These are phyloP conservation scores for Fusarium beomiforme DNA, from an alignment of 2,329 filamentous ascomycete species.

Conservation along the genomic window DNA sequence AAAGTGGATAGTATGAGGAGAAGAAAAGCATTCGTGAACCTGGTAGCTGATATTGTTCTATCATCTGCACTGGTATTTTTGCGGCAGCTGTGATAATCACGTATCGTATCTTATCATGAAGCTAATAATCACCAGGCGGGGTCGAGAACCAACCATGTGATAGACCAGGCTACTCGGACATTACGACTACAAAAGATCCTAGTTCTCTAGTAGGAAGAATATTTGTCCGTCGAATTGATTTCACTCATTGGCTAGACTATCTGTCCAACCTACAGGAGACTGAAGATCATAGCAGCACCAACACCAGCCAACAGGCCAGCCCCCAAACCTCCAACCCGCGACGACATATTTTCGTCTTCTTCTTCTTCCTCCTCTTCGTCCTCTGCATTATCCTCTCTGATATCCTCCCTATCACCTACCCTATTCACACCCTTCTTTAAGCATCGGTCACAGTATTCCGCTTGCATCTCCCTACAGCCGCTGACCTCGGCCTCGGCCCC, in stretches of 20 bases:
- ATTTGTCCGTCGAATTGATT: background rate
- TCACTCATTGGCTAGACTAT: background rate
- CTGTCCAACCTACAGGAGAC: background rate
- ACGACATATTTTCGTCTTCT: too few relatives aligned
- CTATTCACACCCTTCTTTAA: too few relatives aligned
- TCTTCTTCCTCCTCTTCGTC: too few relatives aligned
- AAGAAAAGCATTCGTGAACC: background rate
- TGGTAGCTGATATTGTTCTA: background rate
- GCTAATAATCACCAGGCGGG: background rate
- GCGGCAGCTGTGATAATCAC: background rate
- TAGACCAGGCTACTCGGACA: background rate
- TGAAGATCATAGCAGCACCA: background rate
- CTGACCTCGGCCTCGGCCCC: too few relatives aligned
- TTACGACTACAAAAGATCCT: background rate
- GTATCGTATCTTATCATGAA: background rate
- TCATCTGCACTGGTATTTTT: accelerated
- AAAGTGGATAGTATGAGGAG: conserved; percentile 1
- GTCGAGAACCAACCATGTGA: background rate
- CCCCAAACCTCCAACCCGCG: too few relatives aligned
- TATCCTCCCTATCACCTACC: too few relatives aligned
- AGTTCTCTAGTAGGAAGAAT: background rate
- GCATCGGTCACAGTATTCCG: too few relatives aligned
- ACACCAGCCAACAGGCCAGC: too few relatives aligned
- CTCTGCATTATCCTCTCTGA: too few relatives aligned
- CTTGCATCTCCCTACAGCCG: too few relatives aligned